Evolutionary conservation across 495 filamentous ascomycete genomes (phyloP), one percentile per base, ranked within the genome.

Genomic region (Penicillium longicatenatum): DNA sequence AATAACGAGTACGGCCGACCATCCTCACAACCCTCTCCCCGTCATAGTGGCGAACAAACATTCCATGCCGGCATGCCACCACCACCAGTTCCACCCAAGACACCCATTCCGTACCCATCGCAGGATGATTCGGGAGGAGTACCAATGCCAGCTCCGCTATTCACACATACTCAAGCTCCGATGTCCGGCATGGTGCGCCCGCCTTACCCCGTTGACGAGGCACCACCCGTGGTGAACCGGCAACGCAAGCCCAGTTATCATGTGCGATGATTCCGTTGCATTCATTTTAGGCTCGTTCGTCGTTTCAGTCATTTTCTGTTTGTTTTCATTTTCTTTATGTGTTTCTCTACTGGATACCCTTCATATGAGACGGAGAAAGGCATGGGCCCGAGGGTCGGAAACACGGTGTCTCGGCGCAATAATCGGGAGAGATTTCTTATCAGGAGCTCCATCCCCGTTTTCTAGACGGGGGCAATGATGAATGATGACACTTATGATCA

Each of bases 171-270:
- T 29, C 55, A 56, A 1, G 39, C 54, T 44, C 55, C 54, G 29
- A 21, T 60, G 7, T n/a, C 63, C 21, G 70, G 66, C 41, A 72
- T 72, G 53, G 52, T 68, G 16, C 71, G 73, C 19, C 76, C 88
- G 51, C 92, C 92, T 11, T 96, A 97, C 70, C 92, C 92, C 0
- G 75, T 86, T 54, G 90, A 95, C 55, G 90, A 89, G n/a, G 88
- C 87, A 12, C 91, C 92, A 33, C 92, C 92, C 1, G 72, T 79
- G 12, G 91, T 95, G 6, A 93, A 96, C 61, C 84, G 88, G 78
- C 86, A 89, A 54, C 85, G 87, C 66, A 97, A 97, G 71, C 92
- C 92, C 9, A 87, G 90, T 58, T 92, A 87, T 64, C 80, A 80
- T 58, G 75, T 80, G 50, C 75, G 83, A 59, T 86, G 73, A 80